Evolutionary conservation across 23 red algal species (phyloP).

Genomic region (Cyanidiococcus yangmingshanensis): DNA sequence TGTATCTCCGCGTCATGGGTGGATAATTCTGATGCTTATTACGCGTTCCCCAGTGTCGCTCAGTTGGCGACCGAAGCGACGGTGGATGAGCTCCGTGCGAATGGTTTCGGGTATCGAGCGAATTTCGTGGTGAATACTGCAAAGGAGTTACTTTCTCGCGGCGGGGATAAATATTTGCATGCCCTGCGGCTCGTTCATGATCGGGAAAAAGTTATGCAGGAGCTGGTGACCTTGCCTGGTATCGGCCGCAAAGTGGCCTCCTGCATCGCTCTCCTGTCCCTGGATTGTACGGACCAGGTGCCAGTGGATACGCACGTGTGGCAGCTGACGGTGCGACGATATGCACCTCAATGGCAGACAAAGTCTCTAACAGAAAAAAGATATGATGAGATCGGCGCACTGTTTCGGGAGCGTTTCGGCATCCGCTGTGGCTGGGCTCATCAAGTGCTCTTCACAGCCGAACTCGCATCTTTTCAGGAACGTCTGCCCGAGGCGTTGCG

Average conservation of each 20-base stretch:
- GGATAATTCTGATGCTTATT: background rate
- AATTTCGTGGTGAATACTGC: slow-evolving; percentile 49
- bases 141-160: slow-evolving; percentile 22
- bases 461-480: slow-evolving; percentile 50
- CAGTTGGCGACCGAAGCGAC: slow-evolving; percentile 32
- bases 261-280: slow-evolving; percentile 64
- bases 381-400: slow-evolving; percentile 55
- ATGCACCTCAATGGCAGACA: slow-evolving; percentile 46
- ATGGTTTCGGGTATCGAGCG: slow-evolving; percentile 87
- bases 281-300: slow-evolving; percentile 68
- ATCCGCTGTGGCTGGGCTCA: slow-evolving; percentile 54
- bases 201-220: slow-evolving; percentile 34
- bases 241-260: slow-evolving; percentile 90
- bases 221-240: slow-evolving; percentile 42
- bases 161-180: slow-evolving; percentile 34
- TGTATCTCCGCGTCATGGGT: background rate
- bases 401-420: slow-evolving; percentile 67
- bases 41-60: slow-evolving; percentile 56
- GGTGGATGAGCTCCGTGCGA: slow-evolving; percentile 42
- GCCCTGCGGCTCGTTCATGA: slow-evolving; percentile 22
- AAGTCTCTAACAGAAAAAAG: slow-evolving; percentile 64
- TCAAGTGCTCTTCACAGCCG: slow-evolving; percentile 59
- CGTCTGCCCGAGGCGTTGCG: slow-evolving; percentile 17
- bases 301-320: slow-evolving; percentile 92
- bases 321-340: slow-evolving; percentile 52